Percentiles rank a stretch among this genome's conserved stretches.
Conservation (phyloP, 169 alveolate genomes). For the Theileria equi region DNA sequence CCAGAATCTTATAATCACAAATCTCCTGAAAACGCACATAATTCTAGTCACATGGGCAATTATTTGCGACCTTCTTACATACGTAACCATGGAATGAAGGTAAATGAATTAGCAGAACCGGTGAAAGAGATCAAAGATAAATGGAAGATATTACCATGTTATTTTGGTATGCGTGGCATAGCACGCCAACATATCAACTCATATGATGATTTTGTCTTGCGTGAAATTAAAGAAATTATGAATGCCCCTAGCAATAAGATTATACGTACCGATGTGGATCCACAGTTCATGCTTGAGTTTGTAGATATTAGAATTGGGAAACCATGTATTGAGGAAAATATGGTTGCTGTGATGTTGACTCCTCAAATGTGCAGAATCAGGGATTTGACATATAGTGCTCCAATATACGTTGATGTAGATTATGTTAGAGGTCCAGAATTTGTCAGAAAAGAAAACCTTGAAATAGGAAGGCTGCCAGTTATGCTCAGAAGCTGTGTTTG, state of each 20-base stretch:
- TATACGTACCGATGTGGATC: conserved; percentile 84
- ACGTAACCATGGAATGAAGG: conserved; percentile 1
- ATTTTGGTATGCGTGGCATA: conserved; percentile 88
- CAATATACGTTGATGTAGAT: conserved; percentile 93
- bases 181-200: conserved; percentile 94
- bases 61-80: too few relatives aligned
- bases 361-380: conserved; percentile 97
- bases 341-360: conserved; percentile 75
- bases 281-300: conserved; percentile 81
- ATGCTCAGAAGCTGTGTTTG: conserved; percentile 94
- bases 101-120: conserved; percentile 16
- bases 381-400: conserved; percentile 97
- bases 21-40: too few relatives aligned
- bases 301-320: conserved; percentile 84
- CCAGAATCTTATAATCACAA: too few relatives aligned
- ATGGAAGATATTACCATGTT: conserved; percentile 91
- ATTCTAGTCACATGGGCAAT: too few relatives aligned
- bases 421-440: conserved; percentile 89
- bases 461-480: conserved; percentile 94
- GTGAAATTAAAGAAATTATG: conserved; percentile 88
- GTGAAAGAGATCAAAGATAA: conserved; percentile 81
- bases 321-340: conserved; percentile 86
- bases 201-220: conserved; percentile 87
- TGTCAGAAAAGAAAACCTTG: conserved; percentile 80
- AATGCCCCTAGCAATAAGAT: conserved; percentile 86